phyloP scores from a whole-genome alignment of 805 yeast species.

The Candida ipomoeae region DNA sequence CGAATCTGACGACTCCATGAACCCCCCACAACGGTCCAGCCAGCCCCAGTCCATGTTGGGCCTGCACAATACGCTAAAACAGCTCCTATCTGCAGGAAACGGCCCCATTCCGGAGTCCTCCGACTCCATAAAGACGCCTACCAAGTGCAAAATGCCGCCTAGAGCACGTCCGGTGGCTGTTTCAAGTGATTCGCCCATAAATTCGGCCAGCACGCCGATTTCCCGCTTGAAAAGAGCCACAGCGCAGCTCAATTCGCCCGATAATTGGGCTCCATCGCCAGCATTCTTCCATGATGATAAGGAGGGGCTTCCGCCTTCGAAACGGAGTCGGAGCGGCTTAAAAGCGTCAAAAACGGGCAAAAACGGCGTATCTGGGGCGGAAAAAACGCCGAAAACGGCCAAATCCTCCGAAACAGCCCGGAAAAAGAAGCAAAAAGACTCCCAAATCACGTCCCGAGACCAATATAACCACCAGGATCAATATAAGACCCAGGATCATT shows the following conservation, averaged over 20 bases:
- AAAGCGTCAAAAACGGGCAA: not conserved
- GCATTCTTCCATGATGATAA: not conserved
- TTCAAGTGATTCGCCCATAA: constrained; percentile 9
- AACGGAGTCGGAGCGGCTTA: not conserved
- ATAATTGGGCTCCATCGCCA: constrained; percentile 1
- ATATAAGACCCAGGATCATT: no score
- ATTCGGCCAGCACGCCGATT: constrained; percentile 14
- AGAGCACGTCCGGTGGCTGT: not conserved
- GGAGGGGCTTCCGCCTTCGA: not conserved
- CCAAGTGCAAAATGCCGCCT: not conserved
- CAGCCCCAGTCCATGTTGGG: constrained; percentile 13
- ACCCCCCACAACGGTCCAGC: constrained; percentile 6
- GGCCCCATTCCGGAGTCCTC: not conserved
- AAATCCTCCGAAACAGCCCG: not conserved
- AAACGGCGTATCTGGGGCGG: not conserved
- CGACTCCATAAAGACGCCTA: not conserved
- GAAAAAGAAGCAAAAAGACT: not conserved
- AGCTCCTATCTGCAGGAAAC: constrained; percentile 12
- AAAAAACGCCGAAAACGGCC: not conserved
- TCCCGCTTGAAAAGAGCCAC: constrained; percentile 15
- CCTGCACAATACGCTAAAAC: constrained; percentile 16
- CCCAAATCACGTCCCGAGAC: not conserved
- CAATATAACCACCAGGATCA: no score
- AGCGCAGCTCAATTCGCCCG: constrained; percentile 10
- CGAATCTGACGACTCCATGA: constrained; percentile 4